Conservation (phyloP, 1,284 basidiomycete genomes). For the Boletus smithii region DNA sequence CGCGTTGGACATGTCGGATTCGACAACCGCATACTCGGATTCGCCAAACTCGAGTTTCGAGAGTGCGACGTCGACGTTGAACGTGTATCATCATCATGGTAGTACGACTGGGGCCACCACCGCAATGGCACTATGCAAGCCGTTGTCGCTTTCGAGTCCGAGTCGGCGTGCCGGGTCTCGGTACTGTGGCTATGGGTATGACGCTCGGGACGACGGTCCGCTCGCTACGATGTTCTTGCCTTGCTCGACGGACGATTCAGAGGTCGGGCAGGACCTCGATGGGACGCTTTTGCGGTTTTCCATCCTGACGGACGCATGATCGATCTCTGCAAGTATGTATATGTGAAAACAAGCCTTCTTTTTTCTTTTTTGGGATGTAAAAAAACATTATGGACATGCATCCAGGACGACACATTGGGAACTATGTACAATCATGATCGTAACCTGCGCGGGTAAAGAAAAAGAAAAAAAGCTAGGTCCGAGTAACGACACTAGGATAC, state of each 20-base stretch:
- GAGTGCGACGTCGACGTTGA: no score
- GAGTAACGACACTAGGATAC: conserved; percentile 28
- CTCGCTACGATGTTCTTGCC: not conserved
- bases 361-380: not conserved
- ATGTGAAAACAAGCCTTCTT: no score
- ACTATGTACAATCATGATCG: conserved; percentile 28
- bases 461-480: conserved; percentile 21
- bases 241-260: not conserved
- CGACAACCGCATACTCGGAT: not conserved
- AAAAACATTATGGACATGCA: not conserved
- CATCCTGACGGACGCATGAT: not conserved
- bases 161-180: not conserved
- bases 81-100: no score
- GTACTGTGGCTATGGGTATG: not conserved
- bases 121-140: no score
- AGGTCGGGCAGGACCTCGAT: not conserved
- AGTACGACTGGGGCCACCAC: no score
- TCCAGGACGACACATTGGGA: not conserved
- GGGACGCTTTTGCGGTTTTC: not conserved
- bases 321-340: no score
- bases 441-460: conserved; percentile 21
- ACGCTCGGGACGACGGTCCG: not conserved
- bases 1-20: no score
- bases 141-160: not conserved
- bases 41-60: not conserved